Evolutionary conservation across 2,329 filamentous ascomycete genomes (phyloP), one percentile per base, ranked within the genome.

Genomic region (Aspergillus sp.): DNA sequence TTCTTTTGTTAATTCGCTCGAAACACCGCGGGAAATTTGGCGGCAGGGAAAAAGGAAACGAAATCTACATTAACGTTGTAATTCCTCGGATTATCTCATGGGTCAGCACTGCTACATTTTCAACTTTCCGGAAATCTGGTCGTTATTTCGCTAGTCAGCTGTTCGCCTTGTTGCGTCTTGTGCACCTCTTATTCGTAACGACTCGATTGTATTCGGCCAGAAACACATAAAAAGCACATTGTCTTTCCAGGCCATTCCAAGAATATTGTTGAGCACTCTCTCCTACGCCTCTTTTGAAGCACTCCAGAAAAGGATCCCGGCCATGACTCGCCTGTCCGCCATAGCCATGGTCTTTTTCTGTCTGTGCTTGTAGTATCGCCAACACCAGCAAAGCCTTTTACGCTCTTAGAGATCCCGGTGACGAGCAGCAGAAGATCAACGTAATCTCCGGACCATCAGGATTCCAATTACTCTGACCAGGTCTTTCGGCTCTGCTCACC

Each of bases 21-120:
- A 60, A 58, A 62, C 52, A 60, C 55, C 60, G 62, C 19, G 62
- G 56, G 58, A 63, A 57, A 56, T 61, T 54, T 68, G 64, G 66
- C 67, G 65, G 63, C 66, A 67, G 62, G 64, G 59, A 62, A 59
- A 63, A 52, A 58, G 56, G 61, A 58, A 59, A 19, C 19, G 19
- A 63, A 43, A 50, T 55, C 53, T 53, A 57, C 55, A 59, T 56
- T 62, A 62, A 65, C 66, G 64, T 67, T 70, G 67, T 70, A 70
- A 68, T 69, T 67, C 64, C 60, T 59, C 61, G 59, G 65, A 62
- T 65, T 68, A 52, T 69, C 63, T 66, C 59, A 62, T 68, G 64
- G 54, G 53, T 64, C 67, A 69, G 62, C 66, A 68, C 60, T 65
- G 45, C 56, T 59, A 56, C 58, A 55, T 60, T 64, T 52, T 56